Percentiles rank a stretch among this genome's conserved stretches.
Evolutionary conservation across 768 basidiomycete genomes (phyloP).

Genomic region (Amanita polypyramis): DNA sequence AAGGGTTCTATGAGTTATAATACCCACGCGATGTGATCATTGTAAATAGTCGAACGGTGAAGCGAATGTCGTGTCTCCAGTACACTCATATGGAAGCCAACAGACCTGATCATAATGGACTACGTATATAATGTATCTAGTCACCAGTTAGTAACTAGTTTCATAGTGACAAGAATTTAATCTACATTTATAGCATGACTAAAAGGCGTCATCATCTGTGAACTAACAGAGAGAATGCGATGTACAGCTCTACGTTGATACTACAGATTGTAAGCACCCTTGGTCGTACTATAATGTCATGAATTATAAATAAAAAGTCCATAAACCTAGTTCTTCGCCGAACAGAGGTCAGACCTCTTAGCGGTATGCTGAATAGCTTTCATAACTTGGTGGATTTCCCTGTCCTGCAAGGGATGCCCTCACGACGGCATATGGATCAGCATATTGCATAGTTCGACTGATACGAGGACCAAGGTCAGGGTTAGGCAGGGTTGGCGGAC

Average conservation of each 20-base stretch:
- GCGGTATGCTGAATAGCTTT: constrained; percentile 41
- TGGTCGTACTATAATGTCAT: background rate
- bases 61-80: background rate
- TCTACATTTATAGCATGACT: background rate
- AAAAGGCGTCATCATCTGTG: background rate
- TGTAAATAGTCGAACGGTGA: background rate
- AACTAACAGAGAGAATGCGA: background rate
- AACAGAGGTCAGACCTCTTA: constrained; percentile 14
- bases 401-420: constrained; percentile 41
- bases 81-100: background rate
- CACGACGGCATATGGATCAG: constrained; percentile 80
- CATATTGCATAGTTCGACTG: constrained; percentile 90
- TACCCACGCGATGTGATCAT: too few species aligned
- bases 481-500: constrained; percentile 28
- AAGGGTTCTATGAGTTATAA: background rate
- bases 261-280: background rate
- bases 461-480: constrained; percentile 43
- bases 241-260: background rate
- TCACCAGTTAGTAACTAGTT: background rate
- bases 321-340: constrained; percentile 1
- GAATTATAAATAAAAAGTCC: constrained; percentile 8
- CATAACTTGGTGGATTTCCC: constrained; percentile 37
- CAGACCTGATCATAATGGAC: background rate
- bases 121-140: background rate
- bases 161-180: background rate